Conservation (phyloP, 495 filamentous ascomycete genomes). For the Aspergillus baeticus region DNA sequence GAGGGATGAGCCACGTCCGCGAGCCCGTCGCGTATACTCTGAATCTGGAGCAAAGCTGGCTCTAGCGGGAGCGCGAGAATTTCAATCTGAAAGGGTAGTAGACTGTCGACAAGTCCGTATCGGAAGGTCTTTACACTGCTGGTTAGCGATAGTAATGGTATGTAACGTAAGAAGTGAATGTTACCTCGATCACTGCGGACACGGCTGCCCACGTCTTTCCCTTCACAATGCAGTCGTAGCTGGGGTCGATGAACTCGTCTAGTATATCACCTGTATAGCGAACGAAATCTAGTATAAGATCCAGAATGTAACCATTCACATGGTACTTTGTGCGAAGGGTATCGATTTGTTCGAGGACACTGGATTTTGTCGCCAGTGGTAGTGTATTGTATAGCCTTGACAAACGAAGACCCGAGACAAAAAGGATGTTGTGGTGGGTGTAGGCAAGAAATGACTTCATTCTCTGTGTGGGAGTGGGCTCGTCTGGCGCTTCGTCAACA, state of each 20-base stretch:
- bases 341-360: background rate
- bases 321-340: background rate
- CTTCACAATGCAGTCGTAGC: constrained; percentile 12
- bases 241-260: constrained; percentile 1
- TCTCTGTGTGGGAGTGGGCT: background rate
- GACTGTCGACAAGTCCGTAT: too few species aligned
- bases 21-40: background rate
- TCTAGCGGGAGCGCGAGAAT: constrained; percentile 3
- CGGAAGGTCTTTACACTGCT: too few species aligned
- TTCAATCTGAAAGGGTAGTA: too few species aligned
- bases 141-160: too few species aligned
- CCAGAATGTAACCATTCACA: background rate
- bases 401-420: background rate
- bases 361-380: background rate
- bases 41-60: background rate
- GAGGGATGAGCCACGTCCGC: background rate
- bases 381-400: constrained; percentile 5
- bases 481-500: background rate
- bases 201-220: constrained; percentile 13
- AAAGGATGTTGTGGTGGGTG: constrained; percentile 8
- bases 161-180: background rate
- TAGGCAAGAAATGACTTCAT: constrained; percentile 8
- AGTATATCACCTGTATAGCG: background rate
- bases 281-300: constrained; percentile 1
- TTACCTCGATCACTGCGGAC: background rate